Conservation (phyloP, 139 green algal genomes). For the Chlamydomonas sp. region DNA sequence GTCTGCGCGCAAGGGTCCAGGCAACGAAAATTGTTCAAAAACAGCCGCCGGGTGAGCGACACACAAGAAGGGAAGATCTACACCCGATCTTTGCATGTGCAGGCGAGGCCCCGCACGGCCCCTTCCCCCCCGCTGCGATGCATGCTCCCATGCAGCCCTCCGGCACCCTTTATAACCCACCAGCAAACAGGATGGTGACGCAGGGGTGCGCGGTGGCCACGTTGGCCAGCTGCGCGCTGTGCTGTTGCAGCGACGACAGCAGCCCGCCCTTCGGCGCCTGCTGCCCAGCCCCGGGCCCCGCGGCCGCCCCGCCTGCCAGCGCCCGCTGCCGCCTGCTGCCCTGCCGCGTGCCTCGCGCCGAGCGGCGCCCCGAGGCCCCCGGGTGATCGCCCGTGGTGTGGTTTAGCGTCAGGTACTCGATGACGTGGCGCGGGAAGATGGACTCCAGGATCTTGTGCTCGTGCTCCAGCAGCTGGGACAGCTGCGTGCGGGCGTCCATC, state of each 20-base stretch:
- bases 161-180: no score
- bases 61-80: no score
- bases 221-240: constrained; percentile 10
- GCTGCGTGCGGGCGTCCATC: constrained; percentile 31
- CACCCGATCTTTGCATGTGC: no score
- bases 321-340: neutral
- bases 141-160: neutral
- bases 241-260: constrained; percentile 8
- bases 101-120: no score
- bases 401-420: constrained; percentile 25
- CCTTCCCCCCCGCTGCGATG: no score
- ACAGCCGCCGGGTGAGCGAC: no score
- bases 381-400: neutral
- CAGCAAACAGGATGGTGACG: constrained; percentile 27
- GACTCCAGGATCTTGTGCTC: constrained; percentile 40
- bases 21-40: no score
- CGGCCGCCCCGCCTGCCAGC: neutral
- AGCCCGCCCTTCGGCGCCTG: neutral
- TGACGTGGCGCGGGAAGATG: constrained; percentile 26
- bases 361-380: no score
- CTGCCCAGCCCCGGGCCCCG: neutral
- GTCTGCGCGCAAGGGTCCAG: neutral
- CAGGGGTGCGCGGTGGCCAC: constrained; percentile 21
- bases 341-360: no score
- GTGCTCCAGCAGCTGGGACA: constrained; percentile 27